A percentile compares a stretch with the other conserved stretches of the same genome.
Conservation (phyloP, 1,284 basidiomycete genomes). For the Papiliotrema fonsecae region DNA sequence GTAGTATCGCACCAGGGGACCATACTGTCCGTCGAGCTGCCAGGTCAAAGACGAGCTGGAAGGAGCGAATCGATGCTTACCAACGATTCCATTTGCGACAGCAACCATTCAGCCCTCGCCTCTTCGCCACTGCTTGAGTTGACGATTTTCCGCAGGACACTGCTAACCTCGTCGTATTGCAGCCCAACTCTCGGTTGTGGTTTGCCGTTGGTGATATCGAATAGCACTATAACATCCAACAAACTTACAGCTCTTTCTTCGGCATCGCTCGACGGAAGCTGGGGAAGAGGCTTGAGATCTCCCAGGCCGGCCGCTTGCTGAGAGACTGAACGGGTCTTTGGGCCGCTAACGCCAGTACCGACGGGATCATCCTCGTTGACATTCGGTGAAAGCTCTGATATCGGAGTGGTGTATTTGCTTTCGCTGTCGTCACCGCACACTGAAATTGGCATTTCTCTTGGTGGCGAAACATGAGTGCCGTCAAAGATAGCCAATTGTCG, state of each 20-base stretch:
- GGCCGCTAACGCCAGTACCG: not conserved
- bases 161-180: not conserved
- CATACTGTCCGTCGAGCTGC: not conserved
- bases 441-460: not conserved
- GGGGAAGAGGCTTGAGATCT: not conserved
- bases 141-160: not conserved
- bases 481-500: slow-evolving; percentile 1
- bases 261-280: not conserved
- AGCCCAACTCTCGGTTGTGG: not conserved
- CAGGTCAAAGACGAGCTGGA: not conserved
- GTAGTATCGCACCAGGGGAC: not conserved
- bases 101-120: not conserved
- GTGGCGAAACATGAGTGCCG: not conserved
- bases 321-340: not conserved
- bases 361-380: not conserved
- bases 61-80: not conserved
- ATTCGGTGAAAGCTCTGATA: not conserved
- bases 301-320: not conserved
- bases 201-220: not conserved
- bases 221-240: not conserved
- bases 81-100: not conserved
- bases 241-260: not conserved
- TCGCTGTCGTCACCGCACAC: not conserved
- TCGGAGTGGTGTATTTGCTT: not conserved
- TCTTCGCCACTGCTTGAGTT: not conserved